Conservation (phyloP, 495 filamentous ascomycete genomes). For the Penicillium roqueforti region DNA sequence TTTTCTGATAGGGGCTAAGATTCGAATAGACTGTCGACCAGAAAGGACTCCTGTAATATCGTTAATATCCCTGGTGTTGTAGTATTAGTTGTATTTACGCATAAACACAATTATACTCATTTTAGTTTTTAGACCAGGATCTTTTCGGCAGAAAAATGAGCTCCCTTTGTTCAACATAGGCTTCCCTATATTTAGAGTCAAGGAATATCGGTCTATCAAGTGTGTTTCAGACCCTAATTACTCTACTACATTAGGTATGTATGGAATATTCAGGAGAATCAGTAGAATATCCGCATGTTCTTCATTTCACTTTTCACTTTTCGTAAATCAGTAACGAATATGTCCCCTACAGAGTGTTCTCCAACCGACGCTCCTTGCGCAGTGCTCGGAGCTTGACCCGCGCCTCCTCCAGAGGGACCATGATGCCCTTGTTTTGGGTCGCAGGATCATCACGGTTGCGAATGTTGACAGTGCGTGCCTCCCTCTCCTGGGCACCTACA, state of each 20-base stretch:
- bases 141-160: too few species aligned
- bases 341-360: constrained; percentile 43
- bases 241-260: constrained; percentile 1
- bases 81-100: too few species aligned
- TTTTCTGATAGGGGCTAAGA: too few species aligned
- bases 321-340: constrained; percentile 10
- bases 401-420: constrained; percentile 73
- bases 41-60: too few species aligned
- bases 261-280: constrained; percentile 2
- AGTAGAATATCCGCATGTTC: constrained; percentile 6
- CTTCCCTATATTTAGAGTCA: too few species aligned
- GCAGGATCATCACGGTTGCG: constrained; percentile 83
- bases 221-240: too few species aligned
- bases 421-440: constrained; percentile 68
- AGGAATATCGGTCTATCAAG: too few species aligned
- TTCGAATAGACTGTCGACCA: too few species aligned
- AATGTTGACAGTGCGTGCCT: constrained; percentile 75
- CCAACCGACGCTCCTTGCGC: constrained; percentile 58
- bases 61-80: too few species aligned
- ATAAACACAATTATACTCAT: too few species aligned
- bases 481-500: constrained; percentile 78
- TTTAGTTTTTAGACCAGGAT: too few species aligned
- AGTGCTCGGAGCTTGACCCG: constrained; percentile 67
- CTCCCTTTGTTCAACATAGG: too few species aligned
- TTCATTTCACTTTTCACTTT: constrained; percentile 20